A percentile compares a stretch with the other conserved stretches of the same genome.
These are phyloP conservation scores for Mimosa bimucronata DNA, from an alignment of 306 rosid species.

Conservation along the genomic window DNA sequence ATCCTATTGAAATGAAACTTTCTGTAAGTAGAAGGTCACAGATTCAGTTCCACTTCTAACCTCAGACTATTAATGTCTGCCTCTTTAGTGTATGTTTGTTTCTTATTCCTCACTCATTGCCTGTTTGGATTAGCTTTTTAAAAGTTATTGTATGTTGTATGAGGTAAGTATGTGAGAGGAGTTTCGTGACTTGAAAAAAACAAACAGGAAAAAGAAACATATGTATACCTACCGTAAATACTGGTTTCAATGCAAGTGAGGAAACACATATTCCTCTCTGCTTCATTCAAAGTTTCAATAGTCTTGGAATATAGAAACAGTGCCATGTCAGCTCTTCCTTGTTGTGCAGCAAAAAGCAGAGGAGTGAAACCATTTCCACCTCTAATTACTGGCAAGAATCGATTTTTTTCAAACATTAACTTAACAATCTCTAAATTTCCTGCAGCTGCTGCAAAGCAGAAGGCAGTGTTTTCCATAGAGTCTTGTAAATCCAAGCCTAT, in stretches of 20 bases:
- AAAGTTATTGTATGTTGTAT: too few species aligned
- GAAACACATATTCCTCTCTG: conserved; percentile 28
- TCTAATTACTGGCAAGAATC: not conserved
- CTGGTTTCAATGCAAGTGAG: conserved; percentile 38
- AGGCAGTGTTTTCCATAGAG: conserved; percentile 37
- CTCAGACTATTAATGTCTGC: too few species aligned
- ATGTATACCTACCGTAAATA: conserved; percentile 28
- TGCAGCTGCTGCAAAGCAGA: conserved; percentile 38
- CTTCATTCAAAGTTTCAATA: not conserved
- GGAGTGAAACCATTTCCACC: conserved; percentile 35
- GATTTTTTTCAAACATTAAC: not conserved
- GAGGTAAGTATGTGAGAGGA: too few species aligned
- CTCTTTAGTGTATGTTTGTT: too few species aligned
- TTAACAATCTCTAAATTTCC: conserved; percentile 19
- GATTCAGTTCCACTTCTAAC: too few species aligned
- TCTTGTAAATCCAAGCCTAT: conserved; percentile 34
- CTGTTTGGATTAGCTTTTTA: too few species aligned
- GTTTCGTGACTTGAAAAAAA: too few species aligned
- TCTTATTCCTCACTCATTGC: too few species aligned
- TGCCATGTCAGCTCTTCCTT: conserved; percentile 43
- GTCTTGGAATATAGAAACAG: not conserved
- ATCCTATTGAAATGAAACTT: too few species aligned
- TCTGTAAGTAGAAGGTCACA: too few species aligned
- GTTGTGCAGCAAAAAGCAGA: conserved; percentile 39
- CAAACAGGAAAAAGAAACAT: too few species aligned